phyloP scores from a whole-genome alignment of 164 flowering plant genomes.

The Hamamelis virginiana region DNA sequence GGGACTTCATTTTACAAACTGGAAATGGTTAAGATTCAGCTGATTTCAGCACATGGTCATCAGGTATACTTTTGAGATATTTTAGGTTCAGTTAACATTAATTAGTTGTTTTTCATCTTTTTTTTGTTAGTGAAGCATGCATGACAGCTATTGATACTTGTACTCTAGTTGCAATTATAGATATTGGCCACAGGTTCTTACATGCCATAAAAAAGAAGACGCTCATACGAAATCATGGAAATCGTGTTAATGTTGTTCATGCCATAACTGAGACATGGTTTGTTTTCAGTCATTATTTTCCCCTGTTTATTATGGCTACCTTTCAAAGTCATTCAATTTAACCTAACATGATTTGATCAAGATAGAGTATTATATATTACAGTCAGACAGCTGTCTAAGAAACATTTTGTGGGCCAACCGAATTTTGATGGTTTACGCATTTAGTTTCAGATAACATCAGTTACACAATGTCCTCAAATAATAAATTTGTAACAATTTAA shows the following conservation, averaged over 20 bases:
- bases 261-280: neutral
- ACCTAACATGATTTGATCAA: no score
- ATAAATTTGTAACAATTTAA: no score
- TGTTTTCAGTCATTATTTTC: no score
- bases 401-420: no score
- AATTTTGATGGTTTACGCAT: no score
- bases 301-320: no score
- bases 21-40: conserved; percentile 75
- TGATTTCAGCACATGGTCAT: conserved; percentile 64
- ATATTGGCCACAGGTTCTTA: neutral
- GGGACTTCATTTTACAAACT: conserved; percentile 78
- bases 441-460: no score
- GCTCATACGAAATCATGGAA: neutral
- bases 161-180: neutral
- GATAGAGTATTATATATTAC: no score
- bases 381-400: no score
- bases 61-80: conserved; percentile 47
- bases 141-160: neutral
- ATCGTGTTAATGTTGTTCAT: neutral
- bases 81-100: neutral
- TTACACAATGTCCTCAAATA: no score
- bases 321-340: no score
- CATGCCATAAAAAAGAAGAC: neutral
- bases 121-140: neutral
- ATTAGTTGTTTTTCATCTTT: neutral